A percentile compares a stretch with the other conserved stretches of the same genome.
Conservation (phyloP, 495 filamentous ascomycete genomes). For the Penicillium mononematosum region DNA sequence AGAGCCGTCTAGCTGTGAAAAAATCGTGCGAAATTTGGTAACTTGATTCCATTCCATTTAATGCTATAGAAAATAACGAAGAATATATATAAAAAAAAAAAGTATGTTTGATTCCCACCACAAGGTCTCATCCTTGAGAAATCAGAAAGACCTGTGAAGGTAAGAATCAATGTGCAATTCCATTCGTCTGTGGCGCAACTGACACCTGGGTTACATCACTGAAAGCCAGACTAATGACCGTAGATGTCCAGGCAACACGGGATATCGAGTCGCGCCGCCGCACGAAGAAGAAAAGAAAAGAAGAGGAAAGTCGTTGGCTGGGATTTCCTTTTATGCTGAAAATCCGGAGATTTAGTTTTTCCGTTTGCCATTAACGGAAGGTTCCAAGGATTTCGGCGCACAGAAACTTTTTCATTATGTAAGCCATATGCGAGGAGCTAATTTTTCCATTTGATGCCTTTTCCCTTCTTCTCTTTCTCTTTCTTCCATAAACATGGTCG, state of each 20-base stretch:
- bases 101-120: slow-evolving; percentile 52
- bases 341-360: slow-evolving; percentile 13
- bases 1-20: background rate
- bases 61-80: background rate
- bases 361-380: slow-evolving; percentile 8
- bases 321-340: slow-evolving; percentile 28
- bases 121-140: slow-evolving; percentile 47
- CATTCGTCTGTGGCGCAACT: slow-evolving; percentile 59
- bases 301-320: slow-evolving; percentile 22
- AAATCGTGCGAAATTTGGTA: too few species aligned
- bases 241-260: slow-evolving; percentile 56
- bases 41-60: background rate
- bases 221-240: slow-evolving; percentile 25
- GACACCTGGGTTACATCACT: slow-evolving; percentile 57
- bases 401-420: slow-evolving; percentile 11
- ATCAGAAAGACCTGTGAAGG: slow-evolving; percentile 51
- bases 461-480: slow-evolving; percentile 17
- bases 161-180: slow-evolving; percentile 60
- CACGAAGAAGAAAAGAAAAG: slow-evolving; percentile 56
- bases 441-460: slow-evolving; percentile 12
- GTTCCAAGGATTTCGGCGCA: slow-evolving; percentile 3
- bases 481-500: slow-evolving; percentile 39
- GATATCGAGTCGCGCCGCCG: slow-evolving; percentile 56
- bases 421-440: slow-evolving; percentile 9
- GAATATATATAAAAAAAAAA: background rate